A percentile compares a stretch with the other conserved stretches of the same genome.
Evolutionary conservation across 1,139 yeast species (phyloP).

Genomic region (Lodderomyces jiufengensis): DNA sequence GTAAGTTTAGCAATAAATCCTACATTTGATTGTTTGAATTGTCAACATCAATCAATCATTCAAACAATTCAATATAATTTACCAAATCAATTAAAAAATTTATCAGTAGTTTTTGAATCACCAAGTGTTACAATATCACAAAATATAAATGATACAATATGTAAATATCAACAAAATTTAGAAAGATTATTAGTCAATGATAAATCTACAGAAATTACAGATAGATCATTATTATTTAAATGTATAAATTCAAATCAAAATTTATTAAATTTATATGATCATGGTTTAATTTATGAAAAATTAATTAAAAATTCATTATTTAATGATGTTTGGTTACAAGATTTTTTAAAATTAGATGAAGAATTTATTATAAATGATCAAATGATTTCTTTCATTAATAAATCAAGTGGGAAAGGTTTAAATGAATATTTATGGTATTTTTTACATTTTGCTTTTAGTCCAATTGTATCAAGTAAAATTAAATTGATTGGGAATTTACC

Average conservation of each 20-base stretch:
- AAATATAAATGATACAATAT: conserved; percentile 7
- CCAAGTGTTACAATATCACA: conserved; percentile 6
- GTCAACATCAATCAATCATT: conserved; percentile 6
- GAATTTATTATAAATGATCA: conserved; percentile 10
- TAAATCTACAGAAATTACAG: conserved; percentile 7
- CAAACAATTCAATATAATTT: conserved; percentile 5
- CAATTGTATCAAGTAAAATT: conserved; percentile 9
- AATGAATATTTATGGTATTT: conserved; percentile 10
- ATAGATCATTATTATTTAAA: conserved; percentile 8
- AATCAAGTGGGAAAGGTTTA: conserved; percentile 9
- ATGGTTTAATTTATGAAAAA: conserved; percentile 9
- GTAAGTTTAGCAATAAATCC: conserved; percentile 10
- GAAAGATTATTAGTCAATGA: conserved; percentile 9
- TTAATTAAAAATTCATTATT: conserved; percentile 7
- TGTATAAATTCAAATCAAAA: conserved; percentile 9
- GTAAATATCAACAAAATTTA: conserved; percentile 7
- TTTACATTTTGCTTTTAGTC: conserved; percentile 10
- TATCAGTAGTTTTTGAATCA: conserved; percentile 8
- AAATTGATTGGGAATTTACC: conserved; percentile 9
- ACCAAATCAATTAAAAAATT: conserved; percentile 6
- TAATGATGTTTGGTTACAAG: conserved; percentile 8
- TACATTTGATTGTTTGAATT: conserved; percentile 6
- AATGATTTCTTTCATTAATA: conserved; percentile 7
- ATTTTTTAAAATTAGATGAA: conserved; percentile 10
- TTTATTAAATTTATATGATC: conserved; percentile 8